Evolutionary conservation across 169 alveolate genomes (phyloP).

Genomic region (Plasmodium coatneyi): DNA sequence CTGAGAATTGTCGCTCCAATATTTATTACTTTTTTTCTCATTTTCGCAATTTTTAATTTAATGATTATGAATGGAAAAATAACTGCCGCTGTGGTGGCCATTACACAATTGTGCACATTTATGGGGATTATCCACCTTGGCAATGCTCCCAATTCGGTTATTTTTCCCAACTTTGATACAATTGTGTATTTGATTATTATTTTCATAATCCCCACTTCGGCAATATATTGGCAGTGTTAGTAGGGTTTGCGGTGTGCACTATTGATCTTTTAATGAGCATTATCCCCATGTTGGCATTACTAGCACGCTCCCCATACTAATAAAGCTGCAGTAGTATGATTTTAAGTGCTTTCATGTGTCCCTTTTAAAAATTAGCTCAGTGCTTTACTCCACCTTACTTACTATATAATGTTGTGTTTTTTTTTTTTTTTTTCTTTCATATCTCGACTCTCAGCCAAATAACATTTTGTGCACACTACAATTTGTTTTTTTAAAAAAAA

Average conservation of each 20-base stretch:
- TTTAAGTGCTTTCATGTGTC: neutral
- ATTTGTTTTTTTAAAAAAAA: neutral
- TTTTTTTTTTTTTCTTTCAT: neutral
- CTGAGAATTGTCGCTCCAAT: neutral
- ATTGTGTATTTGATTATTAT: neutral
- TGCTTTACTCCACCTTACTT: neutral
- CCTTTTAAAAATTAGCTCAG: neutral
- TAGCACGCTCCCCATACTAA: neutral
- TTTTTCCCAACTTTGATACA: neutral
- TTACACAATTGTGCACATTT: neutral
- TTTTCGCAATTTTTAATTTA: neutral
- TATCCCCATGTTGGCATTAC: neutral
- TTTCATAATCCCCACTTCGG: neutral
- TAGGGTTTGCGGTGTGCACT: neutral
- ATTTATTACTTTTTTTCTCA: neutral
- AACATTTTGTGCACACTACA: neutral
- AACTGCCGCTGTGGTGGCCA: neutral
- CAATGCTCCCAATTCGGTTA: neutral
- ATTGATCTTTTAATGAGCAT: neutral
- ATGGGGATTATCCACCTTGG: neutral
- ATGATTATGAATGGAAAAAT: neutral
- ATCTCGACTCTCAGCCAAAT: neutral
- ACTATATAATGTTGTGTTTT: neutral
- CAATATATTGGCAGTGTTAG: neutral
- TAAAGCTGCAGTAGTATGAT: neutral